Percentiles rank a stretch among this genome's conserved stretches.
Conservation (phyloP, 192 early-diverging fungal genomes). For the Gaertneriomyces sp. region DNA sequence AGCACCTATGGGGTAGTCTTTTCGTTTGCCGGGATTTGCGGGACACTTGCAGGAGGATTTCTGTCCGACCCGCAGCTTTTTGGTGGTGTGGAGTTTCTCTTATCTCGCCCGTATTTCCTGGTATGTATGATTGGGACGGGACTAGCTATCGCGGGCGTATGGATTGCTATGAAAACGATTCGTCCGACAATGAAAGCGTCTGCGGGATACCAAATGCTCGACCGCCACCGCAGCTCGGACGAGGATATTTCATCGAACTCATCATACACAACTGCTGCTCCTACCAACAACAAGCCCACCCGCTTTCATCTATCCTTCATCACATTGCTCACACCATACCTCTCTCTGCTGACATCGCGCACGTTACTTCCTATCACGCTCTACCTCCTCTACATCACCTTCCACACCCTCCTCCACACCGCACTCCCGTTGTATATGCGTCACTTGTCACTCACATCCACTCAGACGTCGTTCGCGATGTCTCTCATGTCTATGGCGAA, state of each 20-base stretch:
- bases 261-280: neutral
- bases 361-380: slow-evolving; percentile 31
- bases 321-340: slow-evolving; percentile 21
- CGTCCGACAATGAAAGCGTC: too few relatives aligned
- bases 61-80: slow-evolving; percentile 36
- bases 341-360: slow-evolving; percentile 14
- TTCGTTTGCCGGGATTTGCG: slow-evolving; percentile 31
- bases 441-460: slow-evolving; percentile 36
- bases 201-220: neutral
- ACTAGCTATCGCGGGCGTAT: slow-evolving; percentile 23
- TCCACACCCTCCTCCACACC: slow-evolving; percentile 36
- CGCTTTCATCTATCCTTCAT: neutral
- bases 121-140: slow-evolving; percentile 31
- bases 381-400: slow-evolving; percentile 29
- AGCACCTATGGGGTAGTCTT: slow-evolving; percentile 41
- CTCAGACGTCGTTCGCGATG: slow-evolving; percentile 33
- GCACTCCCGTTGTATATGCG: slow-evolving; percentile 36
- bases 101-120: slow-evolving; percentile 33
- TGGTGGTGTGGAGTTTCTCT: slow-evolving; percentile 14
- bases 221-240: neutral
- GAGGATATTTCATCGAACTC: slow-evolving; percentile 4
- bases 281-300: neutral
- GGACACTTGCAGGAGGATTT: slow-evolving; percentile 36
- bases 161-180: neutral
- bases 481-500: slow-evolving; percentile 23